These are phyloP conservation scores for Staphylotrichum longicolle DNA, from an alignment of 495 filamentous ascomycete species.

Conservation along the genomic window DNA sequence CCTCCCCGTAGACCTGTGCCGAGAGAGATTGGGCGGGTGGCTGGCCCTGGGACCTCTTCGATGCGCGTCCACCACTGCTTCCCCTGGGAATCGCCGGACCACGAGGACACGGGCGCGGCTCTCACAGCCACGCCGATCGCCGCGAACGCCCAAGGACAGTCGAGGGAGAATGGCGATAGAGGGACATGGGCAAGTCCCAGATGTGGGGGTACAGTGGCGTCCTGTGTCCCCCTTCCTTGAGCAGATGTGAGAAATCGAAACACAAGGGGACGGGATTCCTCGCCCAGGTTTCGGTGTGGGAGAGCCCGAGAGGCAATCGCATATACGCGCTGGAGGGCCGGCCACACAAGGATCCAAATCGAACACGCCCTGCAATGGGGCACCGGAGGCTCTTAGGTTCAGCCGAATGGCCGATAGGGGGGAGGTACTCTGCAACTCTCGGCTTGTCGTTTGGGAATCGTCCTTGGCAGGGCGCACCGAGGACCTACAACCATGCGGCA, in stretches of 20 bases:
- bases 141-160: neutral
- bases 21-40: neutral
- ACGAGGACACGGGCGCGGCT: neutral
- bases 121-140: conserved; percentile 12
- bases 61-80: neutral
- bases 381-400: neutral
- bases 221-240: neutral
- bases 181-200: neutral
- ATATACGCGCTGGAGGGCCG: neutral
- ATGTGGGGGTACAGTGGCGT: neutral
- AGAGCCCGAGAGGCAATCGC: neutral
- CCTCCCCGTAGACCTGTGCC: neutral
- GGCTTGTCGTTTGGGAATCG: neutral
- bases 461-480: conserved; percentile 17
- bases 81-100: neutral
- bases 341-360: neutral
- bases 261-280: neutral
- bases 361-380: neutral
- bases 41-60: neutral
- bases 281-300: neutral
- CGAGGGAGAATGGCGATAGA: neutral
- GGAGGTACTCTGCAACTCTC: neutral
- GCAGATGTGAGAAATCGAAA: neutral
- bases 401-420: neutral
- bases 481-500: conserved; percentile 1